Percentiles rank a stretch among this genome's conserved stretches.
Conservation (phyloP, 1,139 yeast species). For the Pichia sp. region DNA sequence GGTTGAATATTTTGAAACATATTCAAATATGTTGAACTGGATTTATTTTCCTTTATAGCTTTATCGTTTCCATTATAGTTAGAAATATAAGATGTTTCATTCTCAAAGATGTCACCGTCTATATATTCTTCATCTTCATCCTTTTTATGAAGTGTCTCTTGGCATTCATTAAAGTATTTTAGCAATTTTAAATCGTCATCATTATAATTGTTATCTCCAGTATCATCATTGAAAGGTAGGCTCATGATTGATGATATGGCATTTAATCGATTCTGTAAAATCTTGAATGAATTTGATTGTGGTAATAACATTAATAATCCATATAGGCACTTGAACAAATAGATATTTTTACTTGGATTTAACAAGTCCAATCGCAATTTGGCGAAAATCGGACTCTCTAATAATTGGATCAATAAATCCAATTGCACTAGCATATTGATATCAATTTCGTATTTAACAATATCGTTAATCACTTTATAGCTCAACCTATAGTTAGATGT, state of each 20-base stretch:
- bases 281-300: conserved; percentile 86
- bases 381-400: conserved; percentile 85
- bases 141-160: conserved; percentile 44
- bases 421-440: conserved; percentile 45
- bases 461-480: conserved; percentile 62
- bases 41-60: too few relatives aligned
- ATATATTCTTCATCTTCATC: background rate
- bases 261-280: conserved; percentile 67
- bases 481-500: conserved; percentile 91
- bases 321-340: conserved; percentile 76
- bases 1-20: conserved; percentile 7
- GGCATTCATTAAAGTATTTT: conserved; percentile 53
- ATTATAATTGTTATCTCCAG: conserved; percentile 43
- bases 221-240: conserved; percentile 13
- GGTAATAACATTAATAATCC: conserved; percentile 94
- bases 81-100: too few relatives aligned
- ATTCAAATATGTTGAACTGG: background rate
- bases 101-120: too few relatives aligned
- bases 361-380: conserved; percentile 77
- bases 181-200: conserved; percentile 38
- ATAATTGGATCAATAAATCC: conserved; percentile 45
- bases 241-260: conserved; percentile 34
- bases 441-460: conserved; percentile 46
- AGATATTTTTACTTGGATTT: conserved; percentile 81
- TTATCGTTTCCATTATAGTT: too few relatives aligned